Evolutionary conservation across 345 rosid species (phyloP), one percentile per base, ranked within the genome.

Genomic region (Chamaenerion angustifolium): DNA sequence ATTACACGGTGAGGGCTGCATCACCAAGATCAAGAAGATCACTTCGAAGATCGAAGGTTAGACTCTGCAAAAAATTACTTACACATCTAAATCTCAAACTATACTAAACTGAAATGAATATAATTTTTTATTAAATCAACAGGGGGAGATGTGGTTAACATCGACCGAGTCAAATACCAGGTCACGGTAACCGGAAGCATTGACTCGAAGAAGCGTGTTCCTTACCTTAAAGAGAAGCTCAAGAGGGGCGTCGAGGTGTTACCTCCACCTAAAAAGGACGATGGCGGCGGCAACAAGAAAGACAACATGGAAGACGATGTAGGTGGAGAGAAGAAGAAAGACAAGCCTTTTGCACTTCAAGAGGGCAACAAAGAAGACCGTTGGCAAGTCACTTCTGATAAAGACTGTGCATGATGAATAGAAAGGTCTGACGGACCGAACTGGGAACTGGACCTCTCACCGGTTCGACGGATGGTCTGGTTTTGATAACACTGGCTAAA

Each of bases 321-420:
- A 6, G 76, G 65, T 11, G 62, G 59, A 3, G 77, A 56, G 0
- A 71, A 70, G 35, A 68, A 70, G 60, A 68, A 71, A 56, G 75
- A 56, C 14, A 69, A 81, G 23, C 75, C 66, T 51, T 56, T 49
- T 15, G 19, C 21, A 12, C 14, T 35, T n/a, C 12, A 62, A 9
- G 49, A 65, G 58, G 46, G 64, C 54, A 48, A 60, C 51, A 59
- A 61, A 11, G 40, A 46, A 17, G 45, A 41, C 86, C 92, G 96
- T 83, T 56, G 98, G 98, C 19, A 92, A 90, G 79, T 87, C 98
- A 40, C 64, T 86, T 17, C 44, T 92, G 70, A 83, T 92, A 48
- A 83, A 83, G 66, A 73, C 70, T 14, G n/a, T n/a, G n/a, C n/a
- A n/a, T n/a, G n/a, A n/a, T n/a, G n/a, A n/a, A n/a, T n/a, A n/a